phyloP scores from a whole-genome alignment of 768 basidiomycete species.

The Tephrocybe rancida region DNA sequence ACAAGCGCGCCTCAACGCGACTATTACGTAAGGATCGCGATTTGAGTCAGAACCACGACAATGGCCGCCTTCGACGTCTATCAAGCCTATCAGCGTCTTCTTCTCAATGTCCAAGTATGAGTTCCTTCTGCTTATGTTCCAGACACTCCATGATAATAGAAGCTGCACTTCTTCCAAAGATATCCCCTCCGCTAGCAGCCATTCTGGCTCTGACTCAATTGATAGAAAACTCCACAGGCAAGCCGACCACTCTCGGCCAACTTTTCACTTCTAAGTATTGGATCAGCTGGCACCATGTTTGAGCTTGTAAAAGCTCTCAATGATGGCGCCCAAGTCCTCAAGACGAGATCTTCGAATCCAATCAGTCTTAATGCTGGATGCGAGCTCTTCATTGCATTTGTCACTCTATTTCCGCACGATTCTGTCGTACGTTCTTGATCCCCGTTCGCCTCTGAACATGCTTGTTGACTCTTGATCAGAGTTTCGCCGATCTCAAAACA shows the following conservation, averaged over 20 bases:
- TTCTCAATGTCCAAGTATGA: constrained; percentile 68
- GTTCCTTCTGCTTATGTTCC: background rate
- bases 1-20: background rate
- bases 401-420: constrained; percentile 82
- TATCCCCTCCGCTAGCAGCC: constrained; percentile 85
- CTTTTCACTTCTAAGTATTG: constrained; percentile 11
- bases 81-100: constrained; percentile 58
- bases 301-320: constrained; percentile 88
- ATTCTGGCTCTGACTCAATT: constrained; percentile 84
- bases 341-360: constrained; percentile 66
- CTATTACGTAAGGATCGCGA: constrained; percentile 13
- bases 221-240: constrained; percentile 79
- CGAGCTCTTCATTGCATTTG: constrained; percentile 88
- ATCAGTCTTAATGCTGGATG: constrained; percentile 89
- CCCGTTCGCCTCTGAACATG: constrained; percentile 11
- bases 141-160: background rate
- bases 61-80: constrained; percentile 35
- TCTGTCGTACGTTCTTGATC: constrained; percentile 58
- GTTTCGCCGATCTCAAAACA: constrained; percentile 80
- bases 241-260: constrained; percentile 18
- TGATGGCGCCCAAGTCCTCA: constrained; percentile 68
- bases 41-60: constrained; percentile 6
- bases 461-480: constrained; percentile 44
- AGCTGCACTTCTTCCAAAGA: constrained; percentile 40
- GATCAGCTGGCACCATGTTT: constrained; percentile 84